Percentiles rank a stretch among this genome's conserved stretches.
Evolutionary conservation across 495 filamentous ascomycete genomes (phyloP).

Genomic region (Collariella sp.): DNA sequence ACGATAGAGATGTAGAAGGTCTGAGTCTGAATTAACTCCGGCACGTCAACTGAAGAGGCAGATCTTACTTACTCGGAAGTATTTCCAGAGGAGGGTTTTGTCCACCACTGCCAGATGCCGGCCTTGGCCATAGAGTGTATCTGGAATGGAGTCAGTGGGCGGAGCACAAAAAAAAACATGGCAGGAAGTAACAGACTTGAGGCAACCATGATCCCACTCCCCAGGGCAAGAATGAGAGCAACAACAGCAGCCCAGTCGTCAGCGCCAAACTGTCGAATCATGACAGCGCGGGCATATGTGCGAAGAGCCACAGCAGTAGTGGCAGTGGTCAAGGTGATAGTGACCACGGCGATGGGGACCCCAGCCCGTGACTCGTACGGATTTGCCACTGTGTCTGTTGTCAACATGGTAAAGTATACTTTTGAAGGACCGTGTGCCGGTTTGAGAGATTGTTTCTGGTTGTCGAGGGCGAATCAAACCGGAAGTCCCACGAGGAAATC

Average conservation of each 20-base stretch:
- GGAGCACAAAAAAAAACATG: neutral
- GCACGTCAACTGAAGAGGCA: neutral
- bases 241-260: constrained; percentile 32
- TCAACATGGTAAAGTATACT: neutral
- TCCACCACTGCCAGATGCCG: constrained; percentile 14
- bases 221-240: constrained; percentile 19
- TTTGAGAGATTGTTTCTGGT: neutral
- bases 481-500: neutral
- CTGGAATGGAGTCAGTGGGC: neutral
- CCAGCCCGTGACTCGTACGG: constrained; percentile 18
- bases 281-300: constrained; percentile 30
- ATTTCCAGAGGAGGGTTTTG: constrained; percentile 10
- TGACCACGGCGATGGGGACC: constrained; percentile 19
- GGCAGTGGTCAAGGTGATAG: constrained; percentile 20
- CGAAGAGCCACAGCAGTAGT: constrained; percentile 29
- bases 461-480: neutral
- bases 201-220: constrained; percentile 22
- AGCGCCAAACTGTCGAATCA: constrained; percentile 36
- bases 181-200: constrained; percentile 5
- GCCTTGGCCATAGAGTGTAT: constrained; percentile 22
- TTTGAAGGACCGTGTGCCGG: neutral
- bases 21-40: constrained; percentile 12
- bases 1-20: constrained; percentile 37
- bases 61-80: constrained; percentile 12
- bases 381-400: neutral